Evolutionary conservation across 2,329 filamentous ascomycete genomes (phyloP), one percentile per base, ranked within the genome.

Genomic region (Ampelomyces quisqualis): DNA sequence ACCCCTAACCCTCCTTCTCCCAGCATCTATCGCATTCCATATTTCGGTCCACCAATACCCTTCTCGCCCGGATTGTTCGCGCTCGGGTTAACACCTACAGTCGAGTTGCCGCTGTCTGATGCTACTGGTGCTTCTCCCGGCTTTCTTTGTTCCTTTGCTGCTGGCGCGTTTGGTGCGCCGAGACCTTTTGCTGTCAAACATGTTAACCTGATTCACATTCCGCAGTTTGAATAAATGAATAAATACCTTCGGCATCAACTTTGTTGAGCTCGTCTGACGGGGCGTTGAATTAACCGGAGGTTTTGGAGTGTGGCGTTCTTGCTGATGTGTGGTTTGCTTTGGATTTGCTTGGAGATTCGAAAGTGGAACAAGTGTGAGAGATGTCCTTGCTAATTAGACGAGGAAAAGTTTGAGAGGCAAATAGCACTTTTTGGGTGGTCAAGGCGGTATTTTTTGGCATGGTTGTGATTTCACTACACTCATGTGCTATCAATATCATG

Each of bases 241-340:
- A 5, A 30, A 5, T 42, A 47, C 49, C 49, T 43, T 52, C 43
- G 34, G 51, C 46, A 32, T 50, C 34, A 13, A 45, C 40, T 41
- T 52, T 50, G 41, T 52, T 47, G 43, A 46, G 48, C 29, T 54
- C 50, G 24, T 50, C 51, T 6, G 45, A 49, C 26, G 49, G 49
- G 30, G 51, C 49, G 24, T 52, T 52, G 22, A 43, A 50, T 38
- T 52, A 43, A 32, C 51, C 48, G 26, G 49, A 43, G 34, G 51
- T 52, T 38, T 52, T 54, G 43, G 43, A 51, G 48, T 51, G 49
- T 40, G 51, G 45, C 51, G 50, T 45, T 27, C 11, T 31, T n/a
- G n/a, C n/a, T n/a, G n/a, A n/a, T n/a, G n/a, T n/a, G n/a, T n/a
- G n/a, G n/a, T n/a, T n/a, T n/a, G n/a, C n/a, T n/a, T n/a, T n/a